phyloP scores from a whole-genome alignment of 352 stramenopile species.

The Peronospora farinosa region DNA sequence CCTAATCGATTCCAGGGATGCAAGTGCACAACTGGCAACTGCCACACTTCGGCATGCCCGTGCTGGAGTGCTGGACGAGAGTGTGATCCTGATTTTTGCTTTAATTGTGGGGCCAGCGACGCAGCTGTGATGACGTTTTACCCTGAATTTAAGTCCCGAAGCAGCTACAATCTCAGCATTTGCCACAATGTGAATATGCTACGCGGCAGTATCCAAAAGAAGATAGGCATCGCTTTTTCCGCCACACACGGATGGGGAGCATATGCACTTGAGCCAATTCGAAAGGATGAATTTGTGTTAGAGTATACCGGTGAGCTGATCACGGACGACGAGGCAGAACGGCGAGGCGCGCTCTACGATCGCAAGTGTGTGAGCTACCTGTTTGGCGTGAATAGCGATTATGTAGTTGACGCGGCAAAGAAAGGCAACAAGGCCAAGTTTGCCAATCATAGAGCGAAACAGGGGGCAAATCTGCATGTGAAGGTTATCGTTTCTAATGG shows the following conservation, averaged over 20 bases:
- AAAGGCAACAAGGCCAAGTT: constrained; percentile 94
- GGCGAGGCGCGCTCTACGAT: constrained; percentile 79
- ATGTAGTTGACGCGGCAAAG: constrained; percentile 86
- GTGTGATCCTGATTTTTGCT: constrained; percentile 72
- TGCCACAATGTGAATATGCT: constrained; percentile 67
- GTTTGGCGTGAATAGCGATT: constrained; percentile 90
- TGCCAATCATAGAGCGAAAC: constrained; percentile 68
- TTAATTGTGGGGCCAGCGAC: constrained; percentile 60
- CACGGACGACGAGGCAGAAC: constrained; percentile 69
- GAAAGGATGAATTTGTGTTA: constrained; percentile 63
- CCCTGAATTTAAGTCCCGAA: constrained; percentile 15
- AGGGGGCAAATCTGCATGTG: constrained; percentile 71
- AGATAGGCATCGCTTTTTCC: constrained; percentile 63
- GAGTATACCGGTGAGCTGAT: constrained; percentile 73
- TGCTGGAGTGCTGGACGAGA: constrained; percentile 51
- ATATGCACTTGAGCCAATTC: constrained; percentile 56
- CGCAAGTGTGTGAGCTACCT: constrained; percentile 76
- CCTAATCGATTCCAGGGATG: constrained; percentile 63
- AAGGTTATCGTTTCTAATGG: constrained; percentile 83
- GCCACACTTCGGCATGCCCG: constrained; percentile 45
- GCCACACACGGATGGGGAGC: constrained; percentile 64
- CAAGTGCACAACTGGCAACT: constrained; percentile 48
- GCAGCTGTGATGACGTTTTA: constrained; percentile 47
- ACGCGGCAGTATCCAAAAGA: constrained; percentile 43
- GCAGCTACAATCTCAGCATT: constrained; percentile 32